Evolutionary conservation across 176 grass and related monocot genomes (phyloP), one percentile per base, ranked within the genome.

Genomic region (Aegilops tauschii): DNA sequence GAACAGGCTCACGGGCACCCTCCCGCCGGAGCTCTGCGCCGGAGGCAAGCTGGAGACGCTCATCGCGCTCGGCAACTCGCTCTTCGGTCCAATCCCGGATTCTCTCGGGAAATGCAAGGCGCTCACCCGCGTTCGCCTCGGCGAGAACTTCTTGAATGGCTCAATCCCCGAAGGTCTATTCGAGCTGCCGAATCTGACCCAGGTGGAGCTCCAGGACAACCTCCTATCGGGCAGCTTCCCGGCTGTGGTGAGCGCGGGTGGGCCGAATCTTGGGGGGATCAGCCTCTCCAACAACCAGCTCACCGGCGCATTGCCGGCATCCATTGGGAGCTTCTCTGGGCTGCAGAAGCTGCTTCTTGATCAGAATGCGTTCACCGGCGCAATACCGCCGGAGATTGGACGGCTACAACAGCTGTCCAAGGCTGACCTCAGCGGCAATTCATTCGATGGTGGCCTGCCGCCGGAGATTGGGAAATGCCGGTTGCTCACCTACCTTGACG

Each of bases 191-290:
- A 89, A 94, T 77, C 93, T 98, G 39, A 89, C 88, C 27, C 96
- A 98, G 67, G 92, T 98, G 34, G 96, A 98, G 90, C 90, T 98
- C 31, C 96, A 98, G 65, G 96, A 92, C n/a, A 98, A 98, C 80
- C 86, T 95, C 23, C 79, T 98, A 29, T 92, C 92, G 37, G 96
- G 96, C 35, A 82, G 74, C 42, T 98, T 98, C 37, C 96, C 96
- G 13, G 34, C 84, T 8, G 90, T 91, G 61, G 28, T 27, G 2
- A 80, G 78, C 61, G 37, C 84, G 0, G 83, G 80, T 12, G 85
- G 86, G 9, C 69, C 86, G 0, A 92, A 89, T 64, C 85, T 98
- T 27, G 95, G 93, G 1, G 87, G 93, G 20, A 93, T 98, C 79
- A 88, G 93, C 28, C 91, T 98, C 42, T 98, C 95, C 75, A 95